Evolutionary conservation across 352 stramenopile genomes (phyloP).

Genomic region (Nothophytophthora sp.): DNA sequence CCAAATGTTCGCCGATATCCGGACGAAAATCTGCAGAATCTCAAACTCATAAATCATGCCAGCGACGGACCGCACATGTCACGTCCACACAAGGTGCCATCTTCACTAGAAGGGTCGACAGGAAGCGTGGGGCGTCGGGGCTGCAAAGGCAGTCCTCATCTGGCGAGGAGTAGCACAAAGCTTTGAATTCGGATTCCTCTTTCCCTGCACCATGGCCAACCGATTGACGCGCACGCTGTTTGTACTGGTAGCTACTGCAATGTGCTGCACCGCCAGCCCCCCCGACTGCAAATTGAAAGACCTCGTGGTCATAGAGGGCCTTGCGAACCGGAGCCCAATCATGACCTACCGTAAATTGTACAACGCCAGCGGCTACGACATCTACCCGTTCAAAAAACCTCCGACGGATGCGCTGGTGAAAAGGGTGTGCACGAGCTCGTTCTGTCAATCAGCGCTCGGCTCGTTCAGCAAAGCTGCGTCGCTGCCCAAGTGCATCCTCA

Average conservation of each 20-base stretch:
- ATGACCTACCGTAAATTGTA: not conserved
- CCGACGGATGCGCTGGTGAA: not conserved
- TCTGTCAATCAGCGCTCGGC: conserved; percentile 1
- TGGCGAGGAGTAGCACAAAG: not conserved
- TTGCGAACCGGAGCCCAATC: not conserved
- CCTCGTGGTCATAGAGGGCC: not conserved
- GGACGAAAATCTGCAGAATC: too few species aligned
- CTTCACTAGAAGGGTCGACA: too few species aligned
- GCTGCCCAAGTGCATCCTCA: conserved; percentile 6
- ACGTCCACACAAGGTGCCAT: too few species aligned
- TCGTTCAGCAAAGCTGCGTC: not conserved
- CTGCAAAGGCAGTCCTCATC: conserved; percentile 11
- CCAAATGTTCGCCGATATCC: too few species aligned
- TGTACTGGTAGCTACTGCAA: not conserved
- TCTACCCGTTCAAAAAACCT: conserved; percentile 3
- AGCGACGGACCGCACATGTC: too few species aligned
- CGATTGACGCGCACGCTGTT: too few species aligned
- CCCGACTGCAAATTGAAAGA: not conserved
- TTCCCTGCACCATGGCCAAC: too few species aligned
- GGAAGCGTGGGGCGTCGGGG: too few species aligned
- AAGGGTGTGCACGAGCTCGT: not conserved
- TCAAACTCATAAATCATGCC: too few species aligned
- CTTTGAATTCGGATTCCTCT: not conserved
- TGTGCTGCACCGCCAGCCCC: not conserved
- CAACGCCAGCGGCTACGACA: conserved; percentile 3